These are phyloP conservation scores for Acmispon strigosus DNA, from an alignment of 306 rosid species.

Conservation along the genomic window DNA sequence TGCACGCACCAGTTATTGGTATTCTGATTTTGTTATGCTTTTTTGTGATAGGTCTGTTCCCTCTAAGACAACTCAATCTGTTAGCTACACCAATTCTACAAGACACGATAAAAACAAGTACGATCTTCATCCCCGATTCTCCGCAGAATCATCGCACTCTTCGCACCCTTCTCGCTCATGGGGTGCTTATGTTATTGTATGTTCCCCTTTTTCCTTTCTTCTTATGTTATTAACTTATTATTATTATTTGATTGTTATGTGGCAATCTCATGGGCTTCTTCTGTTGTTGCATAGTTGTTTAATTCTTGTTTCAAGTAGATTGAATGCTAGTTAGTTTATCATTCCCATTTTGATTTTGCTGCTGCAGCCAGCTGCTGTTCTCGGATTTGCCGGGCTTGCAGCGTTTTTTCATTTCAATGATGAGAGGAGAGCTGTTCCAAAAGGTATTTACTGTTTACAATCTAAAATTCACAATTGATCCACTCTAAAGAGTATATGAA, in stretches of 20 bases:
- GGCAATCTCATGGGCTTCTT: too few species aligned
- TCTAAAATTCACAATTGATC: not conserved
- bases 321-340: not conserved
- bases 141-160: slow-evolving; percentile 20
- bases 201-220: slow-evolving; percentile 6
- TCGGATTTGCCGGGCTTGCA: slow-evolving; percentile 69
- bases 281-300: not conserved
- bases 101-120: slow-evolving; percentile 27
- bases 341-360: slow-evolving; percentile 12
- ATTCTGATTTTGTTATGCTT: not conserved
- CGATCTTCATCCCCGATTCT: slow-evolving; percentile 18
- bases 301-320: not conserved
- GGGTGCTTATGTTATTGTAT: slow-evolving; percentile 54
- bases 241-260: not conserved
- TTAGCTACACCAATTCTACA: slow-evolving; percentile 42
- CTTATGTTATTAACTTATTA: not conserved
- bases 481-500: not conserved
- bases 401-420: slow-evolving; percentile 63
- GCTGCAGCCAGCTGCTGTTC: slow-evolving; percentile 58
- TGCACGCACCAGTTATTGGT: too few species aligned
- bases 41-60: slow-evolving; percentile 44
- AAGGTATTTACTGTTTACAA: slow-evolving; percentile 42
- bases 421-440: slow-evolving; percentile 69
- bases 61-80: slow-evolving; percentile 36
- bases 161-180: slow-evolving; percentile 38